Base-by-base conservation (phyloP, 169 alveolate species). In the Cyclospora cayetanensis region DNA sequence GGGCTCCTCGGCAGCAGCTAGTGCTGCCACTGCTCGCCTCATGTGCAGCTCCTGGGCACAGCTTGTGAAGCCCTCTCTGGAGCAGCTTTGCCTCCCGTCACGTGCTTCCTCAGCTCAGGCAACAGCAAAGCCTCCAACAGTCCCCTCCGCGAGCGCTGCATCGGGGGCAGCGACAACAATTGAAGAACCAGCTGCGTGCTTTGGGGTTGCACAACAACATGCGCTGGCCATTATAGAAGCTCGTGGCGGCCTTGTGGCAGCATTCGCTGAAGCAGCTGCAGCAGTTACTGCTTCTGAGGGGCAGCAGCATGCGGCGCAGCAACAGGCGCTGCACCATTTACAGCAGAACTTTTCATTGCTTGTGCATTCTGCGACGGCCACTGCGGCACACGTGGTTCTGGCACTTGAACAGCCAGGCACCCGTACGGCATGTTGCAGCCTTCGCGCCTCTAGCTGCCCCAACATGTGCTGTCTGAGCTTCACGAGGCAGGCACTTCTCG, bases 331-430 rank as follows among this genome's bases (percentile, higher is more conserved):
- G 86, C 86, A 46, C 18, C 41, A 12, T 0, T 27, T 80, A 74
- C 89, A 80, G 76, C 76, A 53, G n/a, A 74, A 80, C 55, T 80
- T 80, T 29, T 15, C 35, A 27, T 11, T 50, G 76, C 53, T 18
- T 27, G 52, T 80, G 35, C 89, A 52, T 20, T 7, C 34, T 25
- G 70, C 74, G 22, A 52, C 89, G 42, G 74, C 52, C 25, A 52
- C 89, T 52, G 89, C 89, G 18, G 89, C 89, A 12, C 76, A 34
- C 25, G 34, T 35, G 18, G 89, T 34, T 42, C 76, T 80, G 20
- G 39, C 74, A 1, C 37, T 25, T 15, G 50, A 50, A 35, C 74
- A 34, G 35, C 74, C 41, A 18, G 34, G 39, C 35, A 50, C 52
- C n/a, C 25, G 35, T 25, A 46, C 25, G 2, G 12, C n/a, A 4